Conservation (phyloP, 352 stramenopile genomes). For the Globisporangium spiculum region DNA sequence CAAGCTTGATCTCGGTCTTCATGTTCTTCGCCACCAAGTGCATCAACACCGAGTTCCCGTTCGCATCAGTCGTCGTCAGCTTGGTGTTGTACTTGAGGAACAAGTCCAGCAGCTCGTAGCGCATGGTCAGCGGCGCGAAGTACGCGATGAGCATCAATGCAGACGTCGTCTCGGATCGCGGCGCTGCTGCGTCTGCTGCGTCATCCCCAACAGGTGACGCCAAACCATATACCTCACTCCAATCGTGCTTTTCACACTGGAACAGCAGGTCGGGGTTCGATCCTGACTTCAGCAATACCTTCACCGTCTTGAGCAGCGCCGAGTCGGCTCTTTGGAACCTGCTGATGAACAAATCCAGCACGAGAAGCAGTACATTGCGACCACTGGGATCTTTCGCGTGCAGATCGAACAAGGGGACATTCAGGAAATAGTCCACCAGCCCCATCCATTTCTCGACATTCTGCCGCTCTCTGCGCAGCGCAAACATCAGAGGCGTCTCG, state of each 20-base stretch:
- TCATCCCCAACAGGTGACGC: slow-evolving; percentile 23
- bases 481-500: slow-evolving; percentile 50
- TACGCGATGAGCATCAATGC: slow-evolving; percentile 1
- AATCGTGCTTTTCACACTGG: background rate
- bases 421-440: slow-evolving; percentile 45
- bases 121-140: slow-evolving; percentile 30
- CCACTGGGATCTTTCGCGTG: slow-evolving; percentile 28
- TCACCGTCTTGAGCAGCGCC: background rate
- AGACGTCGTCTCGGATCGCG: slow-evolving; percentile 34
- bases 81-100: slow-evolving; percentile 29
- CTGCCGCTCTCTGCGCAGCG: slow-evolving; percentile 28
- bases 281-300: background rate
- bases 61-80: slow-evolving; percentile 35
- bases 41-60: slow-evolving; percentile 58
- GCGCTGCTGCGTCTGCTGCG: slow-evolving; percentile 32
- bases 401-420: slow-evolving; percentile 29
- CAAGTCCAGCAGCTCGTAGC: slow-evolving; percentile 25
- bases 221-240: slow-evolving; percentile 52
- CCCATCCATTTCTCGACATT: slow-evolving; percentile 24
- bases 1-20: slow-evolving; percentile 35
- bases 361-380: background rate
- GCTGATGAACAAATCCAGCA: slow-evolving; percentile 1
- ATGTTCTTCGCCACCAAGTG: slow-evolving; percentile 53
- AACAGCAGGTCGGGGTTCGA: background rate
- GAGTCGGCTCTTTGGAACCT: background rate